These are phyloP conservation scores for Euphorbia pulcherrima DNA, from an alignment of 345 rosid species.

Conservation along the genomic window DNA sequence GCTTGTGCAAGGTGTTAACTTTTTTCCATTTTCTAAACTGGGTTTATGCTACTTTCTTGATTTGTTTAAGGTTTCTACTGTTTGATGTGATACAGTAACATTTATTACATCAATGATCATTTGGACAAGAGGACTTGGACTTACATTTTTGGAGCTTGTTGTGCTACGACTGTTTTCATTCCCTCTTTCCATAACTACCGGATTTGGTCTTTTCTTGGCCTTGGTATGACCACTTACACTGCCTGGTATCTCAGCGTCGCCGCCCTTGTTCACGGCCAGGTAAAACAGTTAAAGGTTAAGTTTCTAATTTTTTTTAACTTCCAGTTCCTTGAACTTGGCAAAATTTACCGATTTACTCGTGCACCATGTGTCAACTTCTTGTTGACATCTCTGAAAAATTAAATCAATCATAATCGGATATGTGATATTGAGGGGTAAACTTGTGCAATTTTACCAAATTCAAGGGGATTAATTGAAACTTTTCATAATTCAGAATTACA, in stretches of 20 bases:
- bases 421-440: too few species aligned
- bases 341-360: too few species aligned
- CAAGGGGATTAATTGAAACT: too few species aligned
- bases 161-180: conserved; percentile 97
- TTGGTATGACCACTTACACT: conserved; percentile 99
- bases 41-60: not conserved
- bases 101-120: conserved; percentile 90
- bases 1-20: conserved; percentile 82
- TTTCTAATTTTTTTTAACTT: too few species aligned
- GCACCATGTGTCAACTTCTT: too few species aligned
- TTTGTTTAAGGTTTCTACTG: not conserved
- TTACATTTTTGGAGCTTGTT: conserved; percentile 98
- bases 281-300: conserved; percentile 13
- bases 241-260: conserved; percentile 96
- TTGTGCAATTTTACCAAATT: too few species aligned
- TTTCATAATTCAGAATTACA: too few species aligned
- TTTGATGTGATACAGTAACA: conserved; percentile 56
- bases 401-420: too few species aligned
- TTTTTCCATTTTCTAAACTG: not conserved
- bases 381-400: too few species aligned
- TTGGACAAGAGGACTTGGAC: conserved; percentile 99
- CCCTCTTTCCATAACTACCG: conserved; percentile 98
- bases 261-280: conserved; percentile 82
- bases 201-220: conserved; percentile 97
- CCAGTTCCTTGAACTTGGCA: too few species aligned